Percentiles rank a stretch among this genome's conserved stretches.
Evolutionary conservation across 2,329 filamentous ascomycete genomes (phyloP).

Genomic region (Metarhizium brunneum): DNA sequence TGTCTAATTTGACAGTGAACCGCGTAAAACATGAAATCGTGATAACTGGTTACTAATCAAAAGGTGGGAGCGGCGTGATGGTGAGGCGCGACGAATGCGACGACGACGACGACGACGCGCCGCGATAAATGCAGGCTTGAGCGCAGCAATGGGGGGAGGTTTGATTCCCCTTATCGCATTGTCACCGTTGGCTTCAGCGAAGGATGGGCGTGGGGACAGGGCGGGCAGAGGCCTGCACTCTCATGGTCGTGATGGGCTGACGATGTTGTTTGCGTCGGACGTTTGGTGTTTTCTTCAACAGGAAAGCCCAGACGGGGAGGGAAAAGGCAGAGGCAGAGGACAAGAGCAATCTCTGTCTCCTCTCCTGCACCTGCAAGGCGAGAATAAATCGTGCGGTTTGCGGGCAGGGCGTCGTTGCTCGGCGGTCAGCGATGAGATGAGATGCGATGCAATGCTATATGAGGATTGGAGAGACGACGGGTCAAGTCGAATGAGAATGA

Average conservation of each 20-base stretch:
- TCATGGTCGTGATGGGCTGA: neutral
- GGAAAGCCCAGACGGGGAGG: neutral
- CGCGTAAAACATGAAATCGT: no score
- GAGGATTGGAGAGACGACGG: no score
- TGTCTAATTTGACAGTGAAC: no score
- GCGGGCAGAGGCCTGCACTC: neutral
- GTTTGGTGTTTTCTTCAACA: neutral
- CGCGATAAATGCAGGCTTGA: neutral
- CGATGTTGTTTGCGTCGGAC: neutral
- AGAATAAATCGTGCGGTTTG: no score
- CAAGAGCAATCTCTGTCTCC: no score
- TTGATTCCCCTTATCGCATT: slow-evolving; percentile 4
- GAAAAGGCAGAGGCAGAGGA: no score
- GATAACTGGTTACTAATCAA: no score
- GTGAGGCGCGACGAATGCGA: neutral
- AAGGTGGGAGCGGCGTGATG: neutral
- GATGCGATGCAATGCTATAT: no score
- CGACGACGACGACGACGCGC: neutral
- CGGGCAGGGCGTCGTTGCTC: no score
- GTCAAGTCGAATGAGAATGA: no score
- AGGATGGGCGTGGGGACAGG: slow-evolving; percentile 1
- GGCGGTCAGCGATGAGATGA: no score
- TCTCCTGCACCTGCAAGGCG: no score
- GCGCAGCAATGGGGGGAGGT: neutral
- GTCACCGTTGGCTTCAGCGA: slow-evolving; percentile 2